Evolutionary conservation across 164 flowering plant genomes (phyloP).

Genomic region (Malania oleifera): DNA sequence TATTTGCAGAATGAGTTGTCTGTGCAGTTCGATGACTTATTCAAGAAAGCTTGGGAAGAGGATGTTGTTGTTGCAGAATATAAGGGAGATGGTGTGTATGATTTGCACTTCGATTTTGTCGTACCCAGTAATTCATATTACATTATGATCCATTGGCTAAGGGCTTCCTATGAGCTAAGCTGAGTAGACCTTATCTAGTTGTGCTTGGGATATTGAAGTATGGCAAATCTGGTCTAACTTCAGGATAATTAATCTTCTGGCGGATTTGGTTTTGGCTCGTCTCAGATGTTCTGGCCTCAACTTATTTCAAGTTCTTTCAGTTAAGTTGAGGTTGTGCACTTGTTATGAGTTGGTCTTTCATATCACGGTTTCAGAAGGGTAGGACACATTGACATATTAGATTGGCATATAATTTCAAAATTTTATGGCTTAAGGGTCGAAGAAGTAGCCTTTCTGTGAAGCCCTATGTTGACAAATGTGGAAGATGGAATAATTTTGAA

Average conservation of each 20-base stretch:
- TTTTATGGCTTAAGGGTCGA: too few relatives aligned
- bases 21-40: slow-evolving; percentile 88
- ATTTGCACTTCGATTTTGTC: slow-evolving; percentile 3
- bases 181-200: not conserved
- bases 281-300: too few relatives aligned
- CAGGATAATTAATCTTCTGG: not conserved
- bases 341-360: too few relatives aligned
- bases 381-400: too few relatives aligned
- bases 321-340: too few relatives aligned
- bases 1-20: slow-evolving; percentile 62
- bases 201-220: not conserved
- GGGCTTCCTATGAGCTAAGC: not conserved
- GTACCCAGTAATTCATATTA: not conserved
- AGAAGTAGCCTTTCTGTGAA: too few relatives aligned
- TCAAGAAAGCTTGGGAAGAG: slow-evolving; percentile 92
- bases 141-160: not conserved
- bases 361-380: too few relatives aligned
- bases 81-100: slow-evolving; percentile 45
- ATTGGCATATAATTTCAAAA: too few relatives aligned
- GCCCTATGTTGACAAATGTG: too few relatives aligned
- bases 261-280: not conserved
- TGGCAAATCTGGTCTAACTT: not conserved
- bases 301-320: too few relatives aligned
- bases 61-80: slow-evolving; percentile 38
- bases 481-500: not conserved